Conservation (phyloP, 2,329 filamentous ascomycete genomes). For the Colletotrichum sp. region DNA sequence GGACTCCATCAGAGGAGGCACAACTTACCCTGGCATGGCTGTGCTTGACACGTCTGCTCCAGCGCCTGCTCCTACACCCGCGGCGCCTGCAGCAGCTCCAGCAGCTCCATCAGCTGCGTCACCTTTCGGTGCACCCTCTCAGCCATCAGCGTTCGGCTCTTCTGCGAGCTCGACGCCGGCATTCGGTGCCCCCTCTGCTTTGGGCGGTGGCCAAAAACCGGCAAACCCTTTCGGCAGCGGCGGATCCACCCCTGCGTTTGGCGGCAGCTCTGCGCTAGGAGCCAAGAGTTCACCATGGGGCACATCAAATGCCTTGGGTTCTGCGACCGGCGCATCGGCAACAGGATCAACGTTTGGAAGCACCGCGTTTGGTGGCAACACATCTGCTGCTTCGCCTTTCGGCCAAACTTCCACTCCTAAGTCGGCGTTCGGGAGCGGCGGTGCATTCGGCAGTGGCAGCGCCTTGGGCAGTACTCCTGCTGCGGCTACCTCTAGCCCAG, state of each 20-base stretch:
- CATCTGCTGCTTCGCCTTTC: slow-evolving; percentile 49
- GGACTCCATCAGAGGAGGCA: slow-evolving; percentile 79
- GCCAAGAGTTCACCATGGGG: slow-evolving; percentile 59
- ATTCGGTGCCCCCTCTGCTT: slow-evolving; percentile 33
- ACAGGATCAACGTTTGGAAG: slow-evolving; percentile 47
- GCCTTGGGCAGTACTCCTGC: slow-evolving; percentile 1
- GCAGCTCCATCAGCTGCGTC: slow-evolving; percentile 27
- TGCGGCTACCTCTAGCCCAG: slow-evolving; percentile 32
- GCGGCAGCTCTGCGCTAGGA: slow-evolving; percentile 53
- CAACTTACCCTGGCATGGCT: slow-evolving; percentile 74
- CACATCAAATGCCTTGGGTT: slow-evolving; percentile 5
- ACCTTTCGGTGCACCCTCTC: slow-evolving; percentile 30
- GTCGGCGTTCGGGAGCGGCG: not conserved
- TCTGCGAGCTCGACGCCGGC: slow-evolving; percentile 16
- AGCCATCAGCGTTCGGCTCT: slow-evolving; percentile 22
- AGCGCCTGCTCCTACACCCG: slow-evolving; percentile 24
- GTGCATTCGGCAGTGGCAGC: slow-evolving; percentile 1
- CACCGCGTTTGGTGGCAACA: slow-evolving; percentile 45
- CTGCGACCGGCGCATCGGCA: slow-evolving; percentile 23
- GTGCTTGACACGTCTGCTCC: slow-evolving; percentile 32
- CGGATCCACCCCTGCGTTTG: slow-evolving; percentile 47
- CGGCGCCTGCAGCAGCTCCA: slow-evolving; percentile 30
- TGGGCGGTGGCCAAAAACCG: slow-evolving; percentile 36
- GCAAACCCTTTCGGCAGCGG: slow-evolving; percentile 24
- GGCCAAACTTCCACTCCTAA: slow-evolving; percentile 46